These are phyloP conservation scores for Nannochloris sp. DNA, from an alignment of 139 green algal species.

Conservation along the genomic window DNA sequence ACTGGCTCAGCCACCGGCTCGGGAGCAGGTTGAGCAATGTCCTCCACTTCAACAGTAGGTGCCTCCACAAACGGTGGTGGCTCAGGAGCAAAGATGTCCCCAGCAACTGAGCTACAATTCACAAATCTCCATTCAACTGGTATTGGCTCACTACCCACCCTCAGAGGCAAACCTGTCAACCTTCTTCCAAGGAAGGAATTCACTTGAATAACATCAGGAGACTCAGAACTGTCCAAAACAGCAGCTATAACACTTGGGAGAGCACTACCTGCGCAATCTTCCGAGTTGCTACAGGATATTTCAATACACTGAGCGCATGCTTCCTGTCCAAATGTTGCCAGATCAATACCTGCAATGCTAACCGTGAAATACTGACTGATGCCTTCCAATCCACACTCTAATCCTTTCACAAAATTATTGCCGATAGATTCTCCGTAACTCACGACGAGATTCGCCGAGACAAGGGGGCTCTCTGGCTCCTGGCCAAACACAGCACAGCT, in stretches of 20 bases:
- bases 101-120: neutral
- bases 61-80: neutral
- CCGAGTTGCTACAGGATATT: neutral
- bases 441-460: neutral
- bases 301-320: neutral
- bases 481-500: too few relatives aligned
- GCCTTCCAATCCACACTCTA: neutral
- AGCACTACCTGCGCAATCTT: neutral
- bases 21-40: neutral
- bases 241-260: neutral
- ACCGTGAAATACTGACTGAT: conserved; percentile 1
- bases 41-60: too few relatives aligned
- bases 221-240: neutral
- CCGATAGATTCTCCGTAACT: neutral
- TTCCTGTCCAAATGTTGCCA: neutral
- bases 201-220: neutral
- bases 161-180: neutral
- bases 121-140: conserved; percentile 3
- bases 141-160: neutral
- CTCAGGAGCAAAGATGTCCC: neutral
- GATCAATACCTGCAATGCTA: neutral
- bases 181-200: neutral
- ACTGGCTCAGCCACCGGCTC: neutral
- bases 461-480: neutral
- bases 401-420: neutral